Conservation (phyloP, 176 grass and related monocot species). For the Triticum urartu region DNA sequence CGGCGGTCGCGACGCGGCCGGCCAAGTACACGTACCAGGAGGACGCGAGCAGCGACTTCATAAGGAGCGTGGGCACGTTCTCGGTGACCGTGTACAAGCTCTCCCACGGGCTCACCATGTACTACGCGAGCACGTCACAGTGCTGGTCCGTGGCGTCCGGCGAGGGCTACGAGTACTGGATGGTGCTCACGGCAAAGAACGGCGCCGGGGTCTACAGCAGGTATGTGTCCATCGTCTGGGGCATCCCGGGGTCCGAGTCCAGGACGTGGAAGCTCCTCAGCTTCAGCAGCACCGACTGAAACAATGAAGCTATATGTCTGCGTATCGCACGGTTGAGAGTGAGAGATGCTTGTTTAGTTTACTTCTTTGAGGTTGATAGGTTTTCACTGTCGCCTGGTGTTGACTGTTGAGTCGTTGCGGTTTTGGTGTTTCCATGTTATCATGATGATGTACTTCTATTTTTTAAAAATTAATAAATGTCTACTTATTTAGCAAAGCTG, state of each 20-base stretch:
- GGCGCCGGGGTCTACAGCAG: not conserved
- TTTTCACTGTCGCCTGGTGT: not conserved
- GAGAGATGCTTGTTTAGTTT: not conserved
- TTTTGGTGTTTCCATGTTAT: not conserved
- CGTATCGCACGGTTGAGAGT: not conserved
- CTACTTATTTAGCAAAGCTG: not conserved
- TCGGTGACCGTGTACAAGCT: slow-evolving; percentile 38
- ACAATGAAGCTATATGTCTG: not conserved
- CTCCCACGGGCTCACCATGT: not conserved
- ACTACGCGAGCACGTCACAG: slow-evolving; percentile 23
- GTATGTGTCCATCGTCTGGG: slow-evolving; percentile 28
- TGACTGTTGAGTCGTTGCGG: not conserved
- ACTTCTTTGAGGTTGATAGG: not conserved
- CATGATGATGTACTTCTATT: not conserved
- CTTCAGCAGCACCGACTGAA: slow-evolving; percentile 13
- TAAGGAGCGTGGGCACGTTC: slow-evolving; percentile 32
- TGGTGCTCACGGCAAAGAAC: slow-evolving; percentile 28
- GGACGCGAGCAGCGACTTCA: slow-evolving; percentile 2
- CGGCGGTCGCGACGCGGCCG: not conserved
- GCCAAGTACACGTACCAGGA: slow-evolving; percentile 20
- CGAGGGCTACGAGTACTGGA: slow-evolving; percentile 30
- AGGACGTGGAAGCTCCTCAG: slow-evolving; percentile 39
- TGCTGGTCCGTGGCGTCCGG: slow-evolving; percentile 37
- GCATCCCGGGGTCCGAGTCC: slow-evolving; percentile 33
- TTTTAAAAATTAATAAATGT: not conserved